A percentile compares a stretch with the other conserved stretches of the same genome.
Conservation (phyloP, 2,329 filamentous ascomycete species). For the Coniochaeta sp. region DNA sequence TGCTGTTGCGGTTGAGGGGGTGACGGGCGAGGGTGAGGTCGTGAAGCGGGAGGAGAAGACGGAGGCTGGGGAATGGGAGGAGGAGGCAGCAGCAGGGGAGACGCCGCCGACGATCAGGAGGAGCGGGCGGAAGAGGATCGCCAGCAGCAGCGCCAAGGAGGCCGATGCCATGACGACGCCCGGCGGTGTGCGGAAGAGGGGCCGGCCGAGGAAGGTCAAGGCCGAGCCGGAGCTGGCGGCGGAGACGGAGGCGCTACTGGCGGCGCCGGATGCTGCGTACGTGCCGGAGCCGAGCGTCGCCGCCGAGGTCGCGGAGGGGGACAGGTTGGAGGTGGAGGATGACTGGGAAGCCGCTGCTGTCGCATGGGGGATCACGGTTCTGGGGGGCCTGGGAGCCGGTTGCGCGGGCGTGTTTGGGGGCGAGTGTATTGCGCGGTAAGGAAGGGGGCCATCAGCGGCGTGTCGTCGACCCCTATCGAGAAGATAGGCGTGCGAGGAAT, state of each 20-base stretch:
- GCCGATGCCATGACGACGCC: constrained; percentile 2
- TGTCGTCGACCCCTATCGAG: neutral
- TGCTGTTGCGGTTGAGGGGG: constrained; percentile 1
- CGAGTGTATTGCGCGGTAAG: constrained; percentile 32
- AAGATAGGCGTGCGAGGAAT: neutral
- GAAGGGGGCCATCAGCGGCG: neutral
- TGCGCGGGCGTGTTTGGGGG: constrained; percentile 38
- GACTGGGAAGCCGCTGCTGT: constrained; percentile 41
- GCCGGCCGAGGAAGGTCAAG: constrained; percentile 18
- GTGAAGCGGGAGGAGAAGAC: neutral
- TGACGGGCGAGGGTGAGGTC: neutral
- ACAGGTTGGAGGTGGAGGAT: constrained; percentile 30
- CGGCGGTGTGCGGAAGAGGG: constrained; percentile 11
- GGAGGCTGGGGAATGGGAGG: too few relatives aligned
- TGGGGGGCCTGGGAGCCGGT: constrained; percentile 36
- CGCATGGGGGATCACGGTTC: constrained; percentile 34
- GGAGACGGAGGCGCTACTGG: constrained; percentile 11
- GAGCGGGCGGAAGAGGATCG: constrained; percentile 1
- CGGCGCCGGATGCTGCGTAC: constrained; percentile 25
- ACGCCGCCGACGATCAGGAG: neutral
- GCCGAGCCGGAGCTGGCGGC: constrained; percentile 7
- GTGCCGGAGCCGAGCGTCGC: constrained; percentile 25
- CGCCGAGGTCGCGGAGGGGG: constrained; percentile 27
- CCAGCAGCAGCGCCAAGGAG: constrained; percentile 3
- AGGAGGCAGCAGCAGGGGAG: too few relatives aligned